A percentile compares a stretch with the other conserved stretches of the same genome.
Conservation (phyloP, 2,329 filamentous ascomycete genomes). For the Beauveria australis region DNA sequence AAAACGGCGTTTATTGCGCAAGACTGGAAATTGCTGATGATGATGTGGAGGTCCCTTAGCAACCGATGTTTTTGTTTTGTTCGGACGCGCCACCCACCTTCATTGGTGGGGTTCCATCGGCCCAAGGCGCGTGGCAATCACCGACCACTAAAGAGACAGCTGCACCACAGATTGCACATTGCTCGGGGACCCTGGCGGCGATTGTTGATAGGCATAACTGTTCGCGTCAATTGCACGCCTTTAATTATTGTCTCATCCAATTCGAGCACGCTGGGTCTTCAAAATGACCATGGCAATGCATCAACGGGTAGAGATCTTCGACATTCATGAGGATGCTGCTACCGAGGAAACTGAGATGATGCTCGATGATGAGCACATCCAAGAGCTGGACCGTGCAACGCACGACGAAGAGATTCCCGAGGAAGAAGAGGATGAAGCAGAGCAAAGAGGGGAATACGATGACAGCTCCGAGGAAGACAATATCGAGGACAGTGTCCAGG, state of each 20-base stretch:
- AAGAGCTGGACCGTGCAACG: slow-evolving; percentile 19
- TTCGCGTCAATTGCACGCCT: neutral
- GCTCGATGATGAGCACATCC: slow-evolving; percentile 29
- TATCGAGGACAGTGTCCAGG: slow-evolving; percentile 60
- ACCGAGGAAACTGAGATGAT: slow-evolving; percentile 45
- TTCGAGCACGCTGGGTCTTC: neutral
- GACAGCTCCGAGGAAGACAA: slow-evolving; percentile 51
- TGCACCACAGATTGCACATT: neutral
- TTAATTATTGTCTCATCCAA: slow-evolving; percentile 8
- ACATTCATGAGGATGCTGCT: slow-evolving; percentile 41
- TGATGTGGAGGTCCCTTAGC: slow-evolving; percentile 15
- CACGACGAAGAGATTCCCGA: slow-evolving; percentile 19
- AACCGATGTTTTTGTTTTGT: slow-evolving; percentile 23
- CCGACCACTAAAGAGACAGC: neutral
- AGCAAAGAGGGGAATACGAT: slow-evolving; percentile 30
- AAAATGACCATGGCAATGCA: slow-evolving; percentile 17
- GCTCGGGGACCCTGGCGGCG: neutral
- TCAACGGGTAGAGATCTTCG: slow-evolving; percentile 30
- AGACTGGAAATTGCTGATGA: slow-evolving; percentile 7
- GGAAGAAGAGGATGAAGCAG: slow-evolving; percentile 26
- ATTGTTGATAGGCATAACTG: neutral
- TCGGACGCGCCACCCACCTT: slow-evolving; percentile 11
- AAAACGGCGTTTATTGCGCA: neutral
- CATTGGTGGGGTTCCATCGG: neutral
- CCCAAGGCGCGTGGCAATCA: slow-evolving; percentile 2